phyloP scores from a whole-genome alignment of 129 eudicot species.

The sunflower (Helianthus annuus) region DNA sequence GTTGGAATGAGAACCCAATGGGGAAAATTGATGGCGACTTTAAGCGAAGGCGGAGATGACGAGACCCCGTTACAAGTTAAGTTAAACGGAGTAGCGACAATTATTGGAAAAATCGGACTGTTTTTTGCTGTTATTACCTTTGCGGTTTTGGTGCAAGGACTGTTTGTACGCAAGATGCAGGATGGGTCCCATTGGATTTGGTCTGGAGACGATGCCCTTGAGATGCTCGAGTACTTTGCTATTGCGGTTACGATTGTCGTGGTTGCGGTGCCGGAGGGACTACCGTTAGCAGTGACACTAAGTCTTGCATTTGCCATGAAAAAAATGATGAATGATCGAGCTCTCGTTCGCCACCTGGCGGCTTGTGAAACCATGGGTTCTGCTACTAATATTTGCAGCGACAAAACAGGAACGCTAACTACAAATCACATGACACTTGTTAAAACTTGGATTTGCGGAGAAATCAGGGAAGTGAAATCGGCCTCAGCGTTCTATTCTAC shows the following conservation, averaged over 20 bases:
- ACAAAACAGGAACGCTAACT: slow-evolving; percentile 89
- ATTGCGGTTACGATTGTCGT: slow-evolving; percentile 94
- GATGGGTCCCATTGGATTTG: slow-evolving; percentile 69
- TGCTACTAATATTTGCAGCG: slow-evolving; percentile 90
- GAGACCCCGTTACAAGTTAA: slow-evolving; percentile 95
- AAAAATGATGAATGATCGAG: slow-evolving; percentile 96
- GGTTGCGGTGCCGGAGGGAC: slow-evolving; percentile 95
- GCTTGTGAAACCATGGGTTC: slow-evolving; percentile 99
- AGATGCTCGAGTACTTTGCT: slow-evolving; percentile 85
- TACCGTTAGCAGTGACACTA: slow-evolving; percentile 88
- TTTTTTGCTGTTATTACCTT: slow-evolving; percentile 91
- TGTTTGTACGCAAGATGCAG: slow-evolving; percentile 52
- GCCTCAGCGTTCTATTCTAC: slow-evolving; percentile 32
- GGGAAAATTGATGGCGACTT: slow-evolving; percentile 94
- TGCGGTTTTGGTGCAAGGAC: slow-evolving; percentile 83
- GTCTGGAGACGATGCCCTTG: slow-evolving; percentile 81
- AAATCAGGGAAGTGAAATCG: slow-evolving; percentile 48
- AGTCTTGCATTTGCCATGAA: slow-evolving; percentile 99
- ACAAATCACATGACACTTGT: slow-evolving; percentile 95
- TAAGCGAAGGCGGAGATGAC: slow-evolving; percentile 95
- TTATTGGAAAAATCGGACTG: slow-evolving; percentile 88
- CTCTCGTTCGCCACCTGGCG: slow-evolving; percentile 92
- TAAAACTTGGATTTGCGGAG: slow-evolving; percentile 73
- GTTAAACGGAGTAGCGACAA: slow-evolving; percentile 94
- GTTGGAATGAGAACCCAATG: slow-evolving; percentile 99